These are phyloP conservation scores for Voacanga thouarsii DNA, from an alignment of 257 asterid genomes.

Conservation along the genomic window DNA sequence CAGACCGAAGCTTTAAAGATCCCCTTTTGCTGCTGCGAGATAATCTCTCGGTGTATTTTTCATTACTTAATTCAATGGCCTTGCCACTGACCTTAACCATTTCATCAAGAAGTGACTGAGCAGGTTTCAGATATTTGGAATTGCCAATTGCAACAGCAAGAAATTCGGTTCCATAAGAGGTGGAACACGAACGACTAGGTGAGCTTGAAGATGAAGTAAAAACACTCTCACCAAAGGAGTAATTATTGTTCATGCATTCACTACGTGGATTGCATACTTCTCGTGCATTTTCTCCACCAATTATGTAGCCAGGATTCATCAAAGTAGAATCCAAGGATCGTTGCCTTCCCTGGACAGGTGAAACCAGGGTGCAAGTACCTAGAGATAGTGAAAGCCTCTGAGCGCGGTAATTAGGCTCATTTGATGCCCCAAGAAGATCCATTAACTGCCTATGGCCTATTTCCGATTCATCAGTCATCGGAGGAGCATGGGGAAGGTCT, in stretches of 20 bases:
- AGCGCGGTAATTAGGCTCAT: conserved; percentile 32
- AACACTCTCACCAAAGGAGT: conserved; percentile 21
- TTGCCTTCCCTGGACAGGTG: conserved; percentile 30
- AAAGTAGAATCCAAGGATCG: conserved; percentile 26
- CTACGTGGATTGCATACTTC: conserved; percentile 23
- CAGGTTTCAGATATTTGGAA: conserved; percentile 68
- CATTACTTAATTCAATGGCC: conserved; percentile 39
- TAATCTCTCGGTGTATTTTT: conserved; percentile 40
- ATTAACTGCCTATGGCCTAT: conserved; percentile 48
- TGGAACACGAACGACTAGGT: conserved; percentile 33
- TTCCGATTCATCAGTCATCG: conserved; percentile 30
- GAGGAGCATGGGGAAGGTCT: conserved; percentile 35
- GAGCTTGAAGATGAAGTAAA: conserved; percentile 23
- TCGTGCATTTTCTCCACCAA: conserved; percentile 24
- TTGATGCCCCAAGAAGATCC: conserved; percentile 65
- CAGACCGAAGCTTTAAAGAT: conserved; percentile 41
- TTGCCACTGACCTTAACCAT: conserved; percentile 53
- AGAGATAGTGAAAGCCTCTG: conserved; percentile 77
- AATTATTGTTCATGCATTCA: conserved; percentile 17
- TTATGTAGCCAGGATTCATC: conserved; percentile 27
- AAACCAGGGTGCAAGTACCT: conserved; percentile 34
- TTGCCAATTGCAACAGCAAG: conserved; percentile 31
- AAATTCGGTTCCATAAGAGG: conserved; percentile 38
- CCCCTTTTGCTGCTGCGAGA: conserved; percentile 42
- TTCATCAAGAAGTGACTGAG: conserved; percentile 72